phyloP scores from a whole-genome alignment of 2,329 filamentous ascomycete genomes.

The Pyrenophora tritici-repentis region DNA sequence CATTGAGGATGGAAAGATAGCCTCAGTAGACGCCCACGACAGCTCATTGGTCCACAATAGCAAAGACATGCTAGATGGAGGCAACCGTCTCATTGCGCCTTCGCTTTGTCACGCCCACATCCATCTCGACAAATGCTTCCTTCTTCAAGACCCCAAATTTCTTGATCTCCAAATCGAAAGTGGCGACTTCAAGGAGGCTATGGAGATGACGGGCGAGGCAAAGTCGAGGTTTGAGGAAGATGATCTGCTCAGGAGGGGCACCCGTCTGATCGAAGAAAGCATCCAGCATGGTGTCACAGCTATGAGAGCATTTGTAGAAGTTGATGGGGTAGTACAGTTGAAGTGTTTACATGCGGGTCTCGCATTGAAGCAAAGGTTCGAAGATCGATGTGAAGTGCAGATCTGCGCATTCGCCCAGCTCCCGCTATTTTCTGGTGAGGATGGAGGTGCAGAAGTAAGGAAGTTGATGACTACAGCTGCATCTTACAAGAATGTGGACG shows the following conservation, averaged over 20 bases:
- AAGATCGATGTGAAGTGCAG: constrained; percentile 63
- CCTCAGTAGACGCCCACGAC: constrained; percentile 41
- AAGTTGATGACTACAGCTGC: constrained; percentile 55
- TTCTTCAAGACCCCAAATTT: constrained; percentile 64
- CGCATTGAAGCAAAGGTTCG: constrained; percentile 61
- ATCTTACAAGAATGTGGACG: constrained; percentile 56
- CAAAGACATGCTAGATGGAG: constrained; percentile 49
- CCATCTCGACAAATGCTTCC: constrained; percentile 70
- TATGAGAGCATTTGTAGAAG: constrained; percentile 73
- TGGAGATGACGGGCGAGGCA: constrained; percentile 62
- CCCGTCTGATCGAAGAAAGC: constrained; percentile 69
- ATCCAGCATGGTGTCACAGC: constrained; percentile 68
- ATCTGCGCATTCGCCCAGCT: constrained; percentile 74
- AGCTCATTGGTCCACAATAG: constrained; percentile 2
- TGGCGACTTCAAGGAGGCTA: constrained; percentile 70
- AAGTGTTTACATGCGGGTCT: constrained; percentile 64
- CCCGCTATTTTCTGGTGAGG: constrained; percentile 63
- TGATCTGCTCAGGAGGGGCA: constrained; percentile 68
- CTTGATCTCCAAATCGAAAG: constrained; percentile 62
- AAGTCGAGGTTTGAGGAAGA: constrained; percentile 66
- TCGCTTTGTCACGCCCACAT: constrained; percentile 74
- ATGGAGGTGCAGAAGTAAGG: constrained; percentile 58
- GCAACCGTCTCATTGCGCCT: constrained; percentile 54
- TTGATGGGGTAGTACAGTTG: constrained; percentile 65
- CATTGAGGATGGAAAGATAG: constrained; percentile 41